Evolutionary conservation across 305 asterid species (phyloP), one percentile per base, ranked within the genome.

Genomic region (Fraxinus xanthoxyloides): DNA sequence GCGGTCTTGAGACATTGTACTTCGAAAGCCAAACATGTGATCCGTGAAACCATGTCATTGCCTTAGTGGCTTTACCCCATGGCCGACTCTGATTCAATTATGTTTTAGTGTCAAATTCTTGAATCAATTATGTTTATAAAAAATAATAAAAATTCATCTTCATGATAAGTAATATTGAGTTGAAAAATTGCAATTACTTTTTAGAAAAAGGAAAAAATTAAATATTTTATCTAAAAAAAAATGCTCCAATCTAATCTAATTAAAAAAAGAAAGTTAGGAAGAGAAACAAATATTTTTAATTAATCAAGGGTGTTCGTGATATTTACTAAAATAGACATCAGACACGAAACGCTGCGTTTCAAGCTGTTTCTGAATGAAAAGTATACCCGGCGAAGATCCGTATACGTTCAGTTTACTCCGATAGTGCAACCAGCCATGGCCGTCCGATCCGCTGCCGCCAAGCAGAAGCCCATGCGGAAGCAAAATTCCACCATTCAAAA

Each of bases 371-470:
- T 61, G 59, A 65, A 61, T 56, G 36, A 77, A 10, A 3, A 19
- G 5, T 24, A 0, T 8, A 9, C 61, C 75, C 7, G 46, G 69
- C 70, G 36, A 17, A 46, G 15, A 73, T 32, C 81, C 40, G 77
- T 72, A 26, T 13, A 65, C 2, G 73, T 10, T 4, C 34, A 65
- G 35, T 63, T 12, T 69, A 48, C 31, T 65, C 78, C 81, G 78
- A 80, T 82, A 81, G 79, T 84, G 3, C 78, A 82, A 75, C 80
- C 40, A 81, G 81, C 85, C 79, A 86, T 87, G 87, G 87, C 92
- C 15, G 81, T 65, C 75, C 85, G 87, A 82, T 79, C 89, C 76
- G 54, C 85, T 76, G 79, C 31, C 75, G 35, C 75, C 5, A 69
- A 69, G 75, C 19, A 31, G 46, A 83, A 83, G 54, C 74, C 78